Evolutionary conservation across 176 grass and related monocot species (phyloP), one percentile per base, ranked within the genome.

Genomic region (Alopecurus myosuroides): DNA sequence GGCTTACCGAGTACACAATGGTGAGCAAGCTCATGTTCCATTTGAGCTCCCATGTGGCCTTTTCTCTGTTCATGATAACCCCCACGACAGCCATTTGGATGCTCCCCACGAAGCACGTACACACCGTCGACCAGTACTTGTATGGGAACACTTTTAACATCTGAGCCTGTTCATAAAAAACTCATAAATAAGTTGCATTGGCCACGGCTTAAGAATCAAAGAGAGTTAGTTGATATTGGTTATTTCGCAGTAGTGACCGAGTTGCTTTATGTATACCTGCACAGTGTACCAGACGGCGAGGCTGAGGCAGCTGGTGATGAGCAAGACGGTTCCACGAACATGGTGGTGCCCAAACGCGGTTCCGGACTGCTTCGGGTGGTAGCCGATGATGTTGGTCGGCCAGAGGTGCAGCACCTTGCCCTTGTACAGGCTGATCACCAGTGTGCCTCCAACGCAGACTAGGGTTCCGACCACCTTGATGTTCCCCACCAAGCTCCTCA

Each of bases 1-100:
- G 11, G 22, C 37, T 40, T 82, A 88, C 86, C 74, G 86, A 88
- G 62, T 88, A 88, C 33, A 88, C 80, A 13, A 88, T 88, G 1
- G 86, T 83, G n/a, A 88, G 86, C 50, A 88, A 58, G 80, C 86
- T 88, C 80, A 71, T 88, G 73, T 88, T 77, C 86, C 86, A 88
- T 70, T 88, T 88, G 37, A 88, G 62, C 29, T 58, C 49, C 86
- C 86, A 88, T 18, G 86, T 83, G 4, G 37, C 80, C 80, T 83
- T 88, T 8, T 88, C 80, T 50, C 86, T 82, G 72, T 83, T 88
- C 80, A 83, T 77, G 23, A n/a, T 80, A 3, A 88, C 86, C 22
- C 86, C 80, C 22, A 83, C 40, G 37, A 83, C 31, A 10, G 86
- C 86, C 73, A 82, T 77, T 49, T 88, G 80, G 50, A 88, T 78